Base-by-base conservation (phyloP, 805 yeast species). In the Wickerhamiella cacticola region DNA sequence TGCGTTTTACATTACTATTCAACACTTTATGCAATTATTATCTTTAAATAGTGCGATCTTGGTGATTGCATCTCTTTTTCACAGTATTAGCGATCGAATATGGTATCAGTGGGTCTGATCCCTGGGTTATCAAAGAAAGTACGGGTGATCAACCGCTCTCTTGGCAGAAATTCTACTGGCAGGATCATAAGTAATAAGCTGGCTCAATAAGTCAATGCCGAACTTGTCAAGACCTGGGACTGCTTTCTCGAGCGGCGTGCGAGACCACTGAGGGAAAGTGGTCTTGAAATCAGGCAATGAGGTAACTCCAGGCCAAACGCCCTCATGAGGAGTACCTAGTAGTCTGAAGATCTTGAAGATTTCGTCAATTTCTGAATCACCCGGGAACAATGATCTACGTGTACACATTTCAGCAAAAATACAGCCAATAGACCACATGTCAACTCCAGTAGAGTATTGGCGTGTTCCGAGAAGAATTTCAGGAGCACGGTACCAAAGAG, bases 381-480 rank as follows among this genome's bases (percentile, higher is more conserved):
- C 98, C 0, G 97, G 95, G 68, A 92, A 89, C 46, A 92, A 65
- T 7, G 98, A 96, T 63, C 85, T 85, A 48, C 98, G 79, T 58
- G 87, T 85, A 50, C 88, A 86, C 97, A 92, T 88, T 63, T 92
- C 98, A 5, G 96, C 98, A 64, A 92, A 83, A 42, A 92, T 92
- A 62, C 96, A 88, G 13, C 98, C 98, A 52, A 89, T 83, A 9
- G 96, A 85, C 98, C 98, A 92, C 82, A 92, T 87, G 64, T 92
- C 98, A 46, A 92, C 96, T 16, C 97, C 96, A 0, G 97, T 92
- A 29, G 96, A 85, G 65, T 92, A 92, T 60, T 92, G 96, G 56
- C 94, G 84, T 2, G 96, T 96, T 12, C 98, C 98, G 54, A 92
- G 74, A 52, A 92, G 69, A 49, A 92, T 85, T 66, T 92, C 98